These are phyloP conservation scores for Sclerotinia borealis DNA, from an alignment of 2,329 filamentous ascomycete species.

Conservation along the genomic window DNA sequence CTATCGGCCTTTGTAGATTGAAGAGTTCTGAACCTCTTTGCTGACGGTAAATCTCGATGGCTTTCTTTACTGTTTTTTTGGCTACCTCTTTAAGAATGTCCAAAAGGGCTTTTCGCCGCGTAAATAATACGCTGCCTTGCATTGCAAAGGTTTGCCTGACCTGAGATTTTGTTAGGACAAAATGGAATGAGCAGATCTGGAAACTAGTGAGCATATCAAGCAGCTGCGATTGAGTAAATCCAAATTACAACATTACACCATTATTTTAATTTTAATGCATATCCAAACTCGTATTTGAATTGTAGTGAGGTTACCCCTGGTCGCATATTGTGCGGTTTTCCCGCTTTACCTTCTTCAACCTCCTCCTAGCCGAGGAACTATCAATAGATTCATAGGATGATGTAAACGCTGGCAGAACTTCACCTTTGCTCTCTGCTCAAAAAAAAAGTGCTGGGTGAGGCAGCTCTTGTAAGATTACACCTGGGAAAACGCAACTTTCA, in stretches of 20 bases:
- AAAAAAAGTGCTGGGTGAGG: neutral
- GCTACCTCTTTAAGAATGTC: neutral
- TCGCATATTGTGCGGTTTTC: neutral
- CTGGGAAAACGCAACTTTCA: neutral
- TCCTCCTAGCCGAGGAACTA: neutral
- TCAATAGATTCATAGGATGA: neutral
- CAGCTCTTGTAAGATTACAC: too few relatives aligned
- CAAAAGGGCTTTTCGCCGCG: neutral
- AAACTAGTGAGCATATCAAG: neutral
- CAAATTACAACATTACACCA: neutral
- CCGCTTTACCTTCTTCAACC: neutral
- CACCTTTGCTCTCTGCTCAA: too few relatives aligned
- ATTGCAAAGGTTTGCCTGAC: neutral
- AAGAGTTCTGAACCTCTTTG: neutral
- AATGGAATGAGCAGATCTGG: neutral
- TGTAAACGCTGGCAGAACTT: neutral
- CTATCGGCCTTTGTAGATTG: neutral
- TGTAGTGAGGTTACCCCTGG: neutral
- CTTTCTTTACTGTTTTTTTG: neutral
- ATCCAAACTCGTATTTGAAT: neutral
- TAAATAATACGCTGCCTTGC: neutral
- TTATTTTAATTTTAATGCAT: neutral
- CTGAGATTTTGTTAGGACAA: neutral
- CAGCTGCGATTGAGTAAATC: neutral
- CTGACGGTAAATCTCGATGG: neutral